These are phyloP conservation scores for Colletotrichum neosansevieriae DNA, from an alignment of 2,329 filamentous ascomycete genomes.

Conservation along the genomic window DNA sequence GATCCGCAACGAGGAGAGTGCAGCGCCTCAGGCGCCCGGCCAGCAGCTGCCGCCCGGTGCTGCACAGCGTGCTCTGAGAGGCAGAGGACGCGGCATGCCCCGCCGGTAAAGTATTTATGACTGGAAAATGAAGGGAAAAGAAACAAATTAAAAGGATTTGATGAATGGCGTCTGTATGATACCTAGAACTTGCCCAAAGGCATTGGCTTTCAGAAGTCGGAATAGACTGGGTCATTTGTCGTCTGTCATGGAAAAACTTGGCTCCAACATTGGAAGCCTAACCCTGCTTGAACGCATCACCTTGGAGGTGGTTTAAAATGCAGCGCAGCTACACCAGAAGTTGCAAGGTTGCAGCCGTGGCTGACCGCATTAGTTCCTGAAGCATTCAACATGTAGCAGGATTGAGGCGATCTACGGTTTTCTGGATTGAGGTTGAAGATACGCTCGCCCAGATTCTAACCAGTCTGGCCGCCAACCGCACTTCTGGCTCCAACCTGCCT, in stretches of 20 bases:
- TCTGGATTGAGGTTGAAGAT: too few species aligned
- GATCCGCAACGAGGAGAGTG: constrained; percentile 96
- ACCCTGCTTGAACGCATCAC: too few species aligned
- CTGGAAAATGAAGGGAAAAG: constrained; percentile 41
- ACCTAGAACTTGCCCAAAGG: constrained; percentile 39
- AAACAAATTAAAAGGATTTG: constrained; percentile 38
- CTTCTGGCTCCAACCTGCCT: too few species aligned
- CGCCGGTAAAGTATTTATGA: constrained; percentile 67
- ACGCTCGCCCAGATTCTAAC: too few species aligned
- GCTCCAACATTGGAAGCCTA: too few species aligned
- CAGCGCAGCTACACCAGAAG: too few species aligned
- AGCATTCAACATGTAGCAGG: too few species aligned
- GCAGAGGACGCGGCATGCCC: constrained; percentile 90
- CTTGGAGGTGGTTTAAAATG: too few species aligned
- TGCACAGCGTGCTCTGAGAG: constrained; percentile 88
- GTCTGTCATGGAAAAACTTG: constrained; percentile 12
- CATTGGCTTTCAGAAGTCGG: constrained; percentile 38
- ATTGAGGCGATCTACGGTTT: too few species aligned
- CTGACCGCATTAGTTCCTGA: too few species aligned
- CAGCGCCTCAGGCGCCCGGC: constrained; percentile 82
- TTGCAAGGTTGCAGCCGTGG: too few species aligned
- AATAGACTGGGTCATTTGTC: constrained; percentile 42
- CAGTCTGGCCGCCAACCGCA: too few species aligned
- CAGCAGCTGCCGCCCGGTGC: constrained; percentile 82
- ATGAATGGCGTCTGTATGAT: constrained; percentile 43